Evolutionary conservation across 2,329 filamentous ascomycete species (phyloP), one percentile per base, ranked within the genome.

Genomic region (Colletotrichum sansevieriae): DNA sequence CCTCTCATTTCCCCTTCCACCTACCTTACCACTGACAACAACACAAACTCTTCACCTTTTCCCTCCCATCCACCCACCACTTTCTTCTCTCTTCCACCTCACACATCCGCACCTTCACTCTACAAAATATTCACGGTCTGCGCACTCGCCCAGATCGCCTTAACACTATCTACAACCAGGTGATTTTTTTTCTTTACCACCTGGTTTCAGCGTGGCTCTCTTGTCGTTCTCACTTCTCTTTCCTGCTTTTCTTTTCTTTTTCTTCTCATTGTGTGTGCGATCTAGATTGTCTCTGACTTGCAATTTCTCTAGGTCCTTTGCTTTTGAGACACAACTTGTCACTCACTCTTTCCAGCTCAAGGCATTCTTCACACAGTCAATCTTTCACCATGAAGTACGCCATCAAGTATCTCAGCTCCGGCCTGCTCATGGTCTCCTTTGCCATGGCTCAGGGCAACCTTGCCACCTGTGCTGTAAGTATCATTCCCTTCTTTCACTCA

Each of bases 381-480:
- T 62, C 62, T 43, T 25, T 56, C 65, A 68, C 35, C 18, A 70
- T 70, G 67, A 70, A 70, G 67, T 63, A 52, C 49, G 12, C 52
- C 35, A 12, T 18, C 20, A 70, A 58, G 37, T 60, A 64, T 49
- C 18, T 71, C 15, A 55, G 60, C 56, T 55, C 57, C 74, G 79
- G 80, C 76, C 75, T 80, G 71, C 74, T 83, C 63, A 80, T 79
- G 71, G 78, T 80, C 55, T 74, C 80, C 46, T 80, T 75, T 70
- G 77, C 77, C 18, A 79, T 70, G 59, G 79, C 54, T 61, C 76
- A 65, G 76, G 44, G 37, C 37, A 46, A 54, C 63, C 83, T 88
- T 58, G 81, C 85, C 39, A 65, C 75, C 18, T 89, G 87, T 73
- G 86, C 82, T 77, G 87, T 89, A 84, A 82, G 86, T 82, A 15